Evolutionary conservation across 768 basidiomycete species (phyloP), one percentile per base, ranked within the genome.

Genomic region (Mycena haematopus): DNA sequence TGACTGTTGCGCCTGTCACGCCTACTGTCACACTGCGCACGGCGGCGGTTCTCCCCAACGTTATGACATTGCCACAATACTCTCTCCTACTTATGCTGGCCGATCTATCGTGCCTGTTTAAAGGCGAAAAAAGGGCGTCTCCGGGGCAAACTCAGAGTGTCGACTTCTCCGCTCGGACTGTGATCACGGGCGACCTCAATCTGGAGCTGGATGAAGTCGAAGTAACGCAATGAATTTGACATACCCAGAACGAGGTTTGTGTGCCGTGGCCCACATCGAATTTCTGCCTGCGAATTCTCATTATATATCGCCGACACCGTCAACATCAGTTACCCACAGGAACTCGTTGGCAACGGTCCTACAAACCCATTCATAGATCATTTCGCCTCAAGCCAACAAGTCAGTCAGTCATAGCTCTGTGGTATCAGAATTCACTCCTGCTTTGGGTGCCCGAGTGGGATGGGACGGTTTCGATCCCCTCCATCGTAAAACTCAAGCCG

Each of bases 101-200:
- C n/a, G n/a, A n/a, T n/a, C n/a, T n/a, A n/a, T 31, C 94, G 97
- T 61, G 95, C 96, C 6, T 90, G 97, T 45, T 84, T 99, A 57
- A 99, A 99, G 83, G 97, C 97, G 52, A 99, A 99, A 76, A 96
- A 99, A 76, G 97, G 97, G 42, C 92, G 97, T 71, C 84, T 99
- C 52, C 89, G 97, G 75, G 97, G 97, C 35, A 99, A 99, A 74
- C 74, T 99, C 76, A 99, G 77, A 95, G 97, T 76, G 97, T 99
- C 57, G 97, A 99, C 71, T 99, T 99, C 75, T 99, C 97, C 1
- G 97, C 97, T 2, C 92, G 97, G 60, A 99, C 96, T 17, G 97
- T 99, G 70, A 99, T 99, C 73, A 99, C 97, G 15, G 97, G 97
- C 73, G 97, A 99, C 76, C 97, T 97, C 6, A 99, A 99, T 78